Conservation (phyloP, 2,329 filamentous ascomycete genomes). For the Escovopsis sp. region DNA sequence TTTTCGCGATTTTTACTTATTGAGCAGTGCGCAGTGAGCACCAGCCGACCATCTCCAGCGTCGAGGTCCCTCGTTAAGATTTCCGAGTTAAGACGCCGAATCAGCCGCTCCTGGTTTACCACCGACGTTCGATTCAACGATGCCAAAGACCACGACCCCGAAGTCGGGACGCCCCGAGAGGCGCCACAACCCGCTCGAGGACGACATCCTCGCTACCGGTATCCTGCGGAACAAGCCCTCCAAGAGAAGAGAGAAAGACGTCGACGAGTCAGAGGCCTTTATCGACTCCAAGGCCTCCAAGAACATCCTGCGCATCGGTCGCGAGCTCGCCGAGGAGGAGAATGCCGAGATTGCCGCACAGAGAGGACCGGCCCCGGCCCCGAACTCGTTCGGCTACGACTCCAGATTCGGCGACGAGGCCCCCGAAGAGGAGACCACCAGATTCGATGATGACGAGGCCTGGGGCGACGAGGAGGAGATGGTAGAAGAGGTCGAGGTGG, state of each 20-base stretch:
- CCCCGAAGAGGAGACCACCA: constrained; percentile 26
- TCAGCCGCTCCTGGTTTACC: neutral
- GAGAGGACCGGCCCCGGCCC: constrained; percentile 20
- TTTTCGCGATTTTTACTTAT: constrained; percentile 6
- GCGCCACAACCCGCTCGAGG: constrained; percentile 81
- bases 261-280: constrained; percentile 50
- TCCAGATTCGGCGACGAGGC: constrained; percentile 50
- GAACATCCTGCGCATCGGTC: constrained; percentile 79
- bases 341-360: constrained; percentile 21
- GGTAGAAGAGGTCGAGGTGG: constrained; percentile 62
- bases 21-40: neutral
- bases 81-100: neutral
- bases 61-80: neutral
- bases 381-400: constrained; percentile 62
- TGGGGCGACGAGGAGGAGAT: constrained; percentile 67
- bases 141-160: constrained; percentile 66
- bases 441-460: constrained; percentile 36
- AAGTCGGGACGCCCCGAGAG: constrained; percentile 43
- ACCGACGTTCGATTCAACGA: constrained; percentile 23
- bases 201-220: constrained; percentile 63
- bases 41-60: neutral
- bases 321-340: constrained; percentile 77
- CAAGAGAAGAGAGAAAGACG: constrained; percentile 52
- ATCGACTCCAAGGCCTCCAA: constrained; percentile 79
- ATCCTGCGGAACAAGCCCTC: constrained; percentile 60